phyloP scores from a whole-genome alignment of 108 stramenopile genomes.

The Pseudonitzschia pungens region DNA sequence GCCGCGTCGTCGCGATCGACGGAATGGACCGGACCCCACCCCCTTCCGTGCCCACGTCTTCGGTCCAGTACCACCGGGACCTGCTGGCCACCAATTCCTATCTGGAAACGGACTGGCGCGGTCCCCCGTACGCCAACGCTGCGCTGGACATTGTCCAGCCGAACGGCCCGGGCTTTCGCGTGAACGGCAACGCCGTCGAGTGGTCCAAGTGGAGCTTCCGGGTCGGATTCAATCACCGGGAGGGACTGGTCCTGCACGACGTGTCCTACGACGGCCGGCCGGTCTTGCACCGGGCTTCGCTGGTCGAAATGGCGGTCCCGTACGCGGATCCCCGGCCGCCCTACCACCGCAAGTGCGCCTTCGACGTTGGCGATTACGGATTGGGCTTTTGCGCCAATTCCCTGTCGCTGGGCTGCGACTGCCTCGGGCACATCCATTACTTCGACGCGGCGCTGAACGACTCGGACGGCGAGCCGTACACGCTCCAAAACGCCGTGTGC shows the following conservation, averaged over 20 bases:
- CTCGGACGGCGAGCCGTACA: constrained; percentile 33
- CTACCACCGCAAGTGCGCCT: constrained; percentile 58
- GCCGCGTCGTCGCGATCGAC: constrained; percentile 50
- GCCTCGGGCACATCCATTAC: constrained; percentile 75
- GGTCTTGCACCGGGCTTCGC: constrained; percentile 47
- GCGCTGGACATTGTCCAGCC: constrained; percentile 60
- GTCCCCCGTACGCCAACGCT: constrained; percentile 1
- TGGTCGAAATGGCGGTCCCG: constrained; percentile 82
- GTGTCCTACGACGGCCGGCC: constrained; percentile 54
- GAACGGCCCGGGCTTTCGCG: constrained; percentile 65
- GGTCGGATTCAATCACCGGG: constrained; percentile 70
- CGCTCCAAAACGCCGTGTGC: constrained; percentile 59
- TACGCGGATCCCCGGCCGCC: constrained; percentile 67
- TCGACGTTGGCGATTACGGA: constrained; percentile 62
- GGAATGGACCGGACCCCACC: constrained; percentile 42
- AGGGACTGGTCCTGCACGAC: constrained; percentile 67
- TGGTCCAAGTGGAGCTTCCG: constrained; percentile 73
- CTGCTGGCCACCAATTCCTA: constrained; percentile 55
- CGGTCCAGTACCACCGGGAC: constrained; percentile 60
- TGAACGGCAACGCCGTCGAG: constrained; percentile 49
- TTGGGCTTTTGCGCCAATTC: constrained; percentile 60
- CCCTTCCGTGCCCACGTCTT: constrained; percentile 32
- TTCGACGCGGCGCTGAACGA: constrained; percentile 65
- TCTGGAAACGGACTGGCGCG: constrained; percentile 37
- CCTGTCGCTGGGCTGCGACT: constrained; percentile 70